These are phyloP conservation scores for Cryptosporidium canis DNA, from an alignment of 169 alveolate species.

Conservation along the genomic window DNA sequence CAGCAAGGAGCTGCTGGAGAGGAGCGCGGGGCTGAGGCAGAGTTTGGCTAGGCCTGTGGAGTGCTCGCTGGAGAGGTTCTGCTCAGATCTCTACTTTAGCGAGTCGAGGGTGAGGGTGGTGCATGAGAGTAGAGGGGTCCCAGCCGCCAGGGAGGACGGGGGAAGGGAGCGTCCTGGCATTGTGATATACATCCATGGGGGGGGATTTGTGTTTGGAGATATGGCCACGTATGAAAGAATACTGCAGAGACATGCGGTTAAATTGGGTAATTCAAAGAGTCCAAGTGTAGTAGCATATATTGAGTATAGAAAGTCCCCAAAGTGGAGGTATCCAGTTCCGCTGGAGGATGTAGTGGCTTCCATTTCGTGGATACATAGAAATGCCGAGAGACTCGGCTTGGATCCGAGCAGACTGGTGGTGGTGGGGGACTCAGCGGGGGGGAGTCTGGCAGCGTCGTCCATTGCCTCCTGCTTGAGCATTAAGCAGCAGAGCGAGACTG, in stretches of 20 bases:
- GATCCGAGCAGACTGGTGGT: slow-evolving; percentile 44
- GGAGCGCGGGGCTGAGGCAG: not conserved
- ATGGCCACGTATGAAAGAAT: not conserved
- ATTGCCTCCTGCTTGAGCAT: slow-evolving; percentile 41
- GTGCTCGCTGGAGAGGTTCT: not conserved
- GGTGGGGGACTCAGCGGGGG: slow-evolving; percentile 70
- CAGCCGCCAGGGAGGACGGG: not conserved
- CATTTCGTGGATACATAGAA: slow-evolving; percentile 29
- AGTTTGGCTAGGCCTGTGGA: not conserved
- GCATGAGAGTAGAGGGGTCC: not conserved
- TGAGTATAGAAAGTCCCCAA: slow-evolving; percentile 67
- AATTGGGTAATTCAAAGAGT: slow-evolving; percentile 5
- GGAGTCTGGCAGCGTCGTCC: slow-evolving; percentile 42
- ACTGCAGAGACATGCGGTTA: slow-evolving; percentile 34
- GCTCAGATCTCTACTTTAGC: slow-evolving; percentile 1
- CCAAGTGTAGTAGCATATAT: slow-evolving; percentile 44
- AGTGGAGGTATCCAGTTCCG: slow-evolving; percentile 63
- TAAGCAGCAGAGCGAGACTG: not conserved
- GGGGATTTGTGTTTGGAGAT: slow-evolving; percentile 62
- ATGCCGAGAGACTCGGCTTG: slow-evolving; percentile 28
- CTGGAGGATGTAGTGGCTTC: slow-evolving; percentile 47
- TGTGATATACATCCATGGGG: slow-evolving; percentile 45
- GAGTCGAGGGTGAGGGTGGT: slow-evolving; percentile 28
- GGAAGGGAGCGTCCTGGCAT: slow-evolving; percentile 12
- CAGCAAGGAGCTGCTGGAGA: slow-evolving; percentile 27